Percentiles rank a stretch among this genome's conserved stretches.
These are phyloP conservation scores for Hypoxylon sp. DNA, from an alignment of 2,329 filamentous ascomycete genomes.

Conservation along the genomic window DNA sequence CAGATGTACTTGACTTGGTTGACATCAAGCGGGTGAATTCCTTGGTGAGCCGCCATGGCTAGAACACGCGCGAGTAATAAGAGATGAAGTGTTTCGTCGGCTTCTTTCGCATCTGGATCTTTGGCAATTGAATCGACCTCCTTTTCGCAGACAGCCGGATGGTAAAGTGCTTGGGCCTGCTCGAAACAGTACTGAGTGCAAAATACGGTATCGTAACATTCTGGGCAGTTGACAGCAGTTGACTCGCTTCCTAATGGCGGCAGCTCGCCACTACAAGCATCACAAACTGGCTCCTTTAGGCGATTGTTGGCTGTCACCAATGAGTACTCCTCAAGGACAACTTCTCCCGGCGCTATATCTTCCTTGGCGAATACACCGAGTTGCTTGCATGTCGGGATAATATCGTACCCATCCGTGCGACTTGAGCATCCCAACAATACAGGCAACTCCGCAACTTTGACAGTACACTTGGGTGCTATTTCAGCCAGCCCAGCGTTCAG, in stretches of 20 bases:
- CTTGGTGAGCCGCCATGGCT: constrained; percentile 74
- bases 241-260: constrained; percentile 69
- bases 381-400: constrained; percentile 76
- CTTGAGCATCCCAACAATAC: constrained; percentile 73
- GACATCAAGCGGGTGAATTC: constrained; percentile 74
- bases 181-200: constrained; percentile 73
- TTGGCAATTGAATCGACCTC: constrained; percentile 77
- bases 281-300: constrained; percentile 87
- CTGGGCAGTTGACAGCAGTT: constrained; percentile 68
- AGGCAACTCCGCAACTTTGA: constrained; percentile 82
- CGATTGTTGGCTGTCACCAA: constrained; percentile 91
- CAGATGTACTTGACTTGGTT: constrained; percentile 77
- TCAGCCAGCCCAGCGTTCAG: constrained; percentile 78
- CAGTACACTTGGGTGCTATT: constrained; percentile 86
- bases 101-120: constrained; percentile 72
- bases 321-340: constrained; percentile 85
- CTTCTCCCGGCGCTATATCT: constrained; percentile 82
- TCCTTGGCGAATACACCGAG: constrained; percentile 91
- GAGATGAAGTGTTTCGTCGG: constrained; percentile 74
- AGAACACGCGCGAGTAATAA: constrained; percentile 73
- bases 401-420: constrained; percentile 64
- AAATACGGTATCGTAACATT: constrained; percentile 77
- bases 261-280: constrained; percentile 85
- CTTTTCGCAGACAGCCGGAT: constrained; percentile 76
- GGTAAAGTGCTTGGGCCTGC: constrained; percentile 72